Base-by-base conservation (phyloP, 75 land plant species). In the Pinus tabuliformis region DNA sequence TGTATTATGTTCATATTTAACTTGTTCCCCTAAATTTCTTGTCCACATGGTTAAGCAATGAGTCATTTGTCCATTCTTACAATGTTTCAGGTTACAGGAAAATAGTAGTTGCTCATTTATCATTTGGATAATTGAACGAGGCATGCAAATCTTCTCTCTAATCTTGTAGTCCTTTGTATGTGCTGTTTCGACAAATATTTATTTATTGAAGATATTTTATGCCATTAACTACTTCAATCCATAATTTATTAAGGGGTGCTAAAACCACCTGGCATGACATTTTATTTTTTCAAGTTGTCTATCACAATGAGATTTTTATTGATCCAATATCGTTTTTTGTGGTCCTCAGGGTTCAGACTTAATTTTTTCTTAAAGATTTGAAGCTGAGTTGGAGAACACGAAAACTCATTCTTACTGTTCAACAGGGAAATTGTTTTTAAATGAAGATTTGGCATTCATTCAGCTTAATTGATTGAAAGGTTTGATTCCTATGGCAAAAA, bases 291-390 rank as follows among this genome's bases (percentile, higher is more conserved):
- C n/a, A 3, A 20, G n/a, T n/a, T 68, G 52, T 68, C 54, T 42
- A n/a, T 37, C 7, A 9, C 22, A 68, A 5, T 36, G 17, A n/a
- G 4, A 16, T n/a, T 24, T 39, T 21, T 68, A 42, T n/a, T 36
- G 52, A 68, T 68, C 54, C 24, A n/a, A 20, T 68, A 8, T 68
- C 24, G 9, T 22, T 42, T 68, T 68, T 37, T 68, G 72, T 20
- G 17, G 72, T n/a, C 24, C 42, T 68, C 72, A n/a, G 54, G 52
- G n/a, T 68, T 68, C 36, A 20, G n/a, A 42, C 72, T 42, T 68
- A 45, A 42, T 68, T 68, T 20, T n/a, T 45, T 39, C 54, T 68
- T 42, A 21, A 42, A 68, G 22, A 39, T 42, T 39, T 68, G 45
- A 42, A n/a, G 72, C 18, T 39, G 4, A 17, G 42, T 39, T 37